Evolutionary conservation across 148 eudicot genomes (phyloP).

Genomic region (Silene uniflora): DNA sequence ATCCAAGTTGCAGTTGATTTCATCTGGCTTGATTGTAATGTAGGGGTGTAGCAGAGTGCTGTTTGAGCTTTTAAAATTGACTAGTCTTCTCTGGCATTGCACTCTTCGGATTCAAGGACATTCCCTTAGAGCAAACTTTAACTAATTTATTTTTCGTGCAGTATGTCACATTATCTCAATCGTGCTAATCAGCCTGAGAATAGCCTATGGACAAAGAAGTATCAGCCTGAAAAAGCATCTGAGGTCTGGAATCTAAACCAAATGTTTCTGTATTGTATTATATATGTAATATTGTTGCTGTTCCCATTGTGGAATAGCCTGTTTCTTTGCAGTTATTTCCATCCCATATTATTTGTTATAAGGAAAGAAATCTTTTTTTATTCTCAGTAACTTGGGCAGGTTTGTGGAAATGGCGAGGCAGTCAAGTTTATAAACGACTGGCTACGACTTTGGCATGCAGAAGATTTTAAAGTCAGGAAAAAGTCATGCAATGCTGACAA

Average conservation of each 20-base stretch:
- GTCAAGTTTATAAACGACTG: conserved; percentile 78
- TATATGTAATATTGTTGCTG: neutral
- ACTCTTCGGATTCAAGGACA: conserved; percentile 7
- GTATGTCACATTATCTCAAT: conserved; percentile 43
- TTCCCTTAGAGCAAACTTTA: neutral
- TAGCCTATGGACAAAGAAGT: conserved; percentile 86
- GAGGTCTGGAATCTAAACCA: conserved; percentile 49
- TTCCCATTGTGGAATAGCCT: neutral
- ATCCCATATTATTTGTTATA: neutral
- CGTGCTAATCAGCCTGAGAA: conserved; percentile 51
- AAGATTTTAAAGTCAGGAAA: conserved; percentile 43
- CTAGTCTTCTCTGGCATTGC: neutral
- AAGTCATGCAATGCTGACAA: conserved; percentile 29
- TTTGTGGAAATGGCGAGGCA: conserved; percentile 78
- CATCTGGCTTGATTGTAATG: neutral
- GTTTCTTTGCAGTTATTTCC: neutral
- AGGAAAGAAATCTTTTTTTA: neutral
- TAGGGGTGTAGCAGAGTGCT: neutral
- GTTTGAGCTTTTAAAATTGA: conserved; percentile 9
- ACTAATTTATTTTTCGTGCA: conserved; percentile 22
- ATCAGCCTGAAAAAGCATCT: conserved; percentile 75
- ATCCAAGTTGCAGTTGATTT: neutral
- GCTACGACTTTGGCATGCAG: conserved; percentile 71
- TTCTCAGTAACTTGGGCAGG: conserved; percentile 38
- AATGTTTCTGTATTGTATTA: neutral